phyloP scores from a whole-genome alignment of 2,329 filamentous ascomycete genomes.

The Fusarium anthophilum region DNA sequence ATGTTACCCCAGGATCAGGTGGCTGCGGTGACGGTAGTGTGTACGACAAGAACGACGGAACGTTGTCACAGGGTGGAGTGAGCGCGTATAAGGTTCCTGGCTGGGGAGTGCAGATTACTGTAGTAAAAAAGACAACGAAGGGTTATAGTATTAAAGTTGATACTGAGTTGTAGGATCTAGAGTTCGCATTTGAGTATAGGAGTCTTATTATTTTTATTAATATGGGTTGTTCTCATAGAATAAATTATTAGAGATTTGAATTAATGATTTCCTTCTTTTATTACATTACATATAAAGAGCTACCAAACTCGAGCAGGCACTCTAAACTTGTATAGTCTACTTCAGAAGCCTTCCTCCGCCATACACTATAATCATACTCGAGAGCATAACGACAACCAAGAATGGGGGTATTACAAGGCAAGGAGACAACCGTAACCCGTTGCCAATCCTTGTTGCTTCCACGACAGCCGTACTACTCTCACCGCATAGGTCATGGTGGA shows the following conservation, averaged over 20 bases:
- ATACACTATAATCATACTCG: neutral
- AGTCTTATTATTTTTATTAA: neutral
- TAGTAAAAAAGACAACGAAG: neutral
- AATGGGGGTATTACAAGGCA: neutral
- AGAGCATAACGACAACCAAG: neutral
- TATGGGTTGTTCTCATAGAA: too few species aligned
- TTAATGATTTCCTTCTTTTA: too few species aligned
- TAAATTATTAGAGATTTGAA: too few species aligned
- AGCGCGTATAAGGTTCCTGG: constrained; percentile 7
- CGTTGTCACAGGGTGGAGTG: constrained; percentile 28
- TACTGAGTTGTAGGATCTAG: neutral
- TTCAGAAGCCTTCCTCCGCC: neutral
- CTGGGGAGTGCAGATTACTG: constrained; percentile 25
- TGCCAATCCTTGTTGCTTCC: neutral
- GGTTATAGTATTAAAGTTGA: neutral
- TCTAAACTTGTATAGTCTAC: neutral
- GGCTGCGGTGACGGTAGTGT: constrained; percentile 38
- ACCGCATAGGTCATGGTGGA: neutral
- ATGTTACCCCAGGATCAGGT: constrained; percentile 43
- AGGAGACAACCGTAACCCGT: neutral
- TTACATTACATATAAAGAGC: neutral
- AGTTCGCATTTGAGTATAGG: accelerated
- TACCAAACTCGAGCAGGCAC: neutral
- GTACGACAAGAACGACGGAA: constrained; percentile 46
- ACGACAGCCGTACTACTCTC: neutral